Conservation (phyloP, 2,329 filamentous ascomycete species). For the Paracoccidioides lutzii region DNA sequence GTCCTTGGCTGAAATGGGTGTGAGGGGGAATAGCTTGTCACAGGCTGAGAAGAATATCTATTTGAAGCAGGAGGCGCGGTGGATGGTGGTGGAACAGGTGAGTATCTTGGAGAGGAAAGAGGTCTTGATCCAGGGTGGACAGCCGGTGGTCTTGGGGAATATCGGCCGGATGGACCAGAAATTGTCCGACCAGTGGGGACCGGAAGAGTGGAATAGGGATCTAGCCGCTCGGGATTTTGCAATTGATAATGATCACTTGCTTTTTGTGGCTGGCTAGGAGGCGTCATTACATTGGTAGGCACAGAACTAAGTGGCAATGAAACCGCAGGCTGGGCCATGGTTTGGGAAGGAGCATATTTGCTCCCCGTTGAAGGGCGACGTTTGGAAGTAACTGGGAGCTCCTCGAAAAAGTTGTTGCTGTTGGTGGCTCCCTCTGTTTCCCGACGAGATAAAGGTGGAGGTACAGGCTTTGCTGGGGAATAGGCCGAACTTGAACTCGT, state of each 20-base stretch:
- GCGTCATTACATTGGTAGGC: constrained; percentile 9
- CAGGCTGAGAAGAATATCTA: constrained; percentile 31
- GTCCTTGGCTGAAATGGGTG: constrained; percentile 50
- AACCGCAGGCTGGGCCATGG: constrained; percentile 13
- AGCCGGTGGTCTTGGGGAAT: constrained; percentile 29
- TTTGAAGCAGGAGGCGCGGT: constrained; percentile 17
- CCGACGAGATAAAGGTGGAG: constrained; percentile 10
- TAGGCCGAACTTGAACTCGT: constrained; percentile 6
- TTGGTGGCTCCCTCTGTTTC: constrained; percentile 10
- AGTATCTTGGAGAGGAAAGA: constrained; percentile 29
- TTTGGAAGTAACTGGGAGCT: constrained; percentile 52
- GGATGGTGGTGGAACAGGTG: constrained; percentile 32
- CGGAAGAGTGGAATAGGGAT: constrained; percentile 21
- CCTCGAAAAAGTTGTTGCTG: constrained; percentile 61
- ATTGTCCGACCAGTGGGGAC: constrained; percentile 6
- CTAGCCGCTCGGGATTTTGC: constrained; percentile 20
- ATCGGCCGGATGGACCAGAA: constrained; percentile 21
- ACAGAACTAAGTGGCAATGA: constrained; percentile 19
- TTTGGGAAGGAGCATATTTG: constrained; percentile 27
- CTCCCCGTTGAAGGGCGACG: constrained; percentile 43
- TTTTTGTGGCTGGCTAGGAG: constrained; percentile 14
- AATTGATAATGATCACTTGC: constrained; percentile 19
- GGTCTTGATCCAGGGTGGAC: constrained; percentile 23
- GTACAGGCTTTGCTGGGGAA: background rate
- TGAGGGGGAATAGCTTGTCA: constrained; percentile 13